phyloP scores from a whole-genome alignment of 169 alveolate species.

The Babesia bigemina region DNA sequence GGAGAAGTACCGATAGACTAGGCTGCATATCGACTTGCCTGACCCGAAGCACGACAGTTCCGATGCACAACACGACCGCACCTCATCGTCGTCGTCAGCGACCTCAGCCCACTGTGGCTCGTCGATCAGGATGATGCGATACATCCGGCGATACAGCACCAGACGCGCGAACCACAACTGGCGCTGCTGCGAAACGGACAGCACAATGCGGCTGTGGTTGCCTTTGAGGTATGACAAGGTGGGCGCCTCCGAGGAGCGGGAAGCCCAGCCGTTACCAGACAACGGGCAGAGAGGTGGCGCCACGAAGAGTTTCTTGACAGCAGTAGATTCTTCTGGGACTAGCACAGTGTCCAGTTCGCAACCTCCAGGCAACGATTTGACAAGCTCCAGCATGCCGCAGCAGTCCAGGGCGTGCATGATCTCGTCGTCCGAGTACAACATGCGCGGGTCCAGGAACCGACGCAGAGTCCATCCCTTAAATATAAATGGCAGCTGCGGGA shows the following conservation, averaged over 20 bases:
- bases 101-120: slow-evolving; percentile 74
- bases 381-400: slow-evolving; percentile 47
- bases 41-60: neutral
- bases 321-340: slow-evolving; percentile 4
- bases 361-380: slow-evolving; percentile 11
- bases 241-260: neutral
- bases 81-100: neutral
- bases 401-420: slow-evolving; percentile 41
- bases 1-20: slow-evolving; percentile 32
- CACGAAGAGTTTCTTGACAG: slow-evolving; percentile 1
- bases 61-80: neutral
- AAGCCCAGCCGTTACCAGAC: neutral
- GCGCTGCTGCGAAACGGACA: slow-evolving; percentile 65
- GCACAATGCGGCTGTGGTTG: neutral
- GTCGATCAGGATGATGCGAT: slow-evolving; percentile 77
- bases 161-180: slow-evolving; percentile 74
- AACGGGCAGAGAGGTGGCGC: slow-evolving; percentile 10
- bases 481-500: slow-evolving; percentile 50
- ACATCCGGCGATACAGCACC: slow-evolving; percentile 70
- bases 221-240: neutral
- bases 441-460: slow-evolving; percentile 59
- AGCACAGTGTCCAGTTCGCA: slow-evolving; percentile 43
- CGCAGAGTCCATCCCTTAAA: slow-evolving; percentile 67
- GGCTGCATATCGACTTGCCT: slow-evolving; percentile 29
- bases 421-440: slow-evolving; percentile 44